Evolutionary conservation across 306 rosid genomes (phyloP).

Genomic region (Vigna hirtella): DNA sequence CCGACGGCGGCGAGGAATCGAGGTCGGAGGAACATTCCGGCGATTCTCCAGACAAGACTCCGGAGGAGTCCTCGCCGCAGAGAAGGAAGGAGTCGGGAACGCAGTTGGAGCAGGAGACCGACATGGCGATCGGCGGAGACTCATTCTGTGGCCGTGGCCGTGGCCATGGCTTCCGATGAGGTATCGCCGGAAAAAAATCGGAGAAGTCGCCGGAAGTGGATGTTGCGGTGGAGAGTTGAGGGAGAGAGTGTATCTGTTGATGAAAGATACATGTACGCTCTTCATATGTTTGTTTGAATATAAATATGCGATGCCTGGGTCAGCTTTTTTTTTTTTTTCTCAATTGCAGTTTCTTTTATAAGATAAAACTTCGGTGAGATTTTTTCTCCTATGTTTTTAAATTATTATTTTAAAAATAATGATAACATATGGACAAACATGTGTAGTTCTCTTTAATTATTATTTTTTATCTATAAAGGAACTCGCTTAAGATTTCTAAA

Average conservation of each 20-base stretch:
- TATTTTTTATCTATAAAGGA: neutral
- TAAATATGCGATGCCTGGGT: constrained; percentile 60
- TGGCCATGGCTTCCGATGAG: constrained; percentile 48
- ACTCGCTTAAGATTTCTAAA: neutral
- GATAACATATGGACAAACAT: neutral
- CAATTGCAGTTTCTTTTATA: neutral
- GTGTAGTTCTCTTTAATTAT: neutral
- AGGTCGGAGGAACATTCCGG: constrained; percentile 70
- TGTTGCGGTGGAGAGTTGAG: constrained; percentile 33
- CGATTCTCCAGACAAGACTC: constrained; percentile 66
- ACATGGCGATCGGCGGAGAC: constrained; percentile 58
- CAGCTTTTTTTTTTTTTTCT: constrained; percentile 1
- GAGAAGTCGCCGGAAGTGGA: constrained; percentile 48
- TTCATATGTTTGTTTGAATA: constrained; percentile 53
- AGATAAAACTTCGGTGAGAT: neutral
- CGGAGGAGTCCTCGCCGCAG: constrained; percentile 77
- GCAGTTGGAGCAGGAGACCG: constrained; percentile 73
- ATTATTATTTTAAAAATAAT: neutral
- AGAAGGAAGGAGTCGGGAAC: constrained; percentile 76
- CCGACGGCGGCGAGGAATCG: constrained; percentile 52
- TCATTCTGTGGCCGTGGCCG: constrained; percentile 74
- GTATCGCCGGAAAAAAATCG: constrained; percentile 44
- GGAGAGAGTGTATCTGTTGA: constrained; percentile 37
- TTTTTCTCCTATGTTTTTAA: neutral
- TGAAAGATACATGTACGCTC: constrained; percentile 37